Evolutionary conservation across 306 rosid species (phyloP), one percentile per base, ranked within the genome.

Genomic region (Astragalus glycyphyllos): DNA sequence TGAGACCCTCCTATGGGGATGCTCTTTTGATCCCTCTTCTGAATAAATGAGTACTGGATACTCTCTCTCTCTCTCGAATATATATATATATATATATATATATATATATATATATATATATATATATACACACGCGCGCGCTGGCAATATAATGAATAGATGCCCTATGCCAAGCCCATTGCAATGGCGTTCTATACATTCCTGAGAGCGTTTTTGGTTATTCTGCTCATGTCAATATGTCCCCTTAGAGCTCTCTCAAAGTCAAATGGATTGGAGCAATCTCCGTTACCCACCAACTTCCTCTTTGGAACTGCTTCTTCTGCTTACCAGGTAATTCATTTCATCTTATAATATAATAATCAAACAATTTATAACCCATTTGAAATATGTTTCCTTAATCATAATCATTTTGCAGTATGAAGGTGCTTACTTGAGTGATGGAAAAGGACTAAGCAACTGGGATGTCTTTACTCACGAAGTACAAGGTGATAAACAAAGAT

Each of bases 341-440:
- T 4, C 16, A 1, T 49, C 4, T 1, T 48, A 40, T 48, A 13
- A 23, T 23, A 23, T 23, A 20, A 7, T 35, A 2, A 20, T 20
- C 14, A 37, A 59, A 8, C 0, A 42, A 26, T 26, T 4, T 58
- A 58, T 35, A 13, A n/a, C 46, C 46, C 8, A 37, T 58, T 35
- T 59, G 47, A 59, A 29, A 45, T 32, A 49, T 48, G 54, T 32
- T 51, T 16, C 8, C 23, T 20, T 20, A 20, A 20, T 26, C 31
- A 0, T 69, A 6, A 55, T 55, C 16, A 32, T 62, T 35, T 12
- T 6, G 8, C 54, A 89, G 92, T 86, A 79, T 76, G 96, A 87
- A 80, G 92, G 96, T 51, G 92, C 81, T 60, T 85, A 68, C 65
- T 55, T 83, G 65, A 78, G 48, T 23, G 85, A 89, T 78, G 96